Conservation (phyloP, 768 basidiomycete species). For the Pleurotus ostreatus region DNA sequence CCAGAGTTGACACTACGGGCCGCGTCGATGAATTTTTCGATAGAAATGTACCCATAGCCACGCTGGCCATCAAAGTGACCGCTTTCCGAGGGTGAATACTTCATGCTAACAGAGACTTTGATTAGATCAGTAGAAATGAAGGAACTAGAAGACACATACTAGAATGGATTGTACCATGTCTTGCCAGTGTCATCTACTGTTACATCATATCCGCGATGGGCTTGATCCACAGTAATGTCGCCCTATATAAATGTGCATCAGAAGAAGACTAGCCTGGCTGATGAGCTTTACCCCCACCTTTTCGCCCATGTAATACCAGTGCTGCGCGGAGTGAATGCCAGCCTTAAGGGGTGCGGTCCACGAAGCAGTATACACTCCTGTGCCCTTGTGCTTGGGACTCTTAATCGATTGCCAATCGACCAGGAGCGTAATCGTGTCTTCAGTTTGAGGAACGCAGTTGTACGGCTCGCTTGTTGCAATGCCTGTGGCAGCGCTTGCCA, state of each 20-base stretch:
- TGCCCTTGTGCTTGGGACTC: conserved; percentile 74
- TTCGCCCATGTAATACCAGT: conserved; percentile 95
- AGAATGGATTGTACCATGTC: conserved; percentile 86
- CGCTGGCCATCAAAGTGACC: conserved; percentile 94
- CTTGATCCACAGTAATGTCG: conserved; percentile 90
- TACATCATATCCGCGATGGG: conserved; percentile 89
- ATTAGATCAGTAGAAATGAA: conserved; percentile 4
- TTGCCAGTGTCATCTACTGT: conserved; percentile 84
- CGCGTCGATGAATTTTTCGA: conserved; percentile 90
- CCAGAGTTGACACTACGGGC: conserved; percentile 76
- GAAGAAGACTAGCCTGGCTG: not conserved
- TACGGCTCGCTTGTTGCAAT: conserved; percentile 89
- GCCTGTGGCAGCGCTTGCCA: conserved; percentile 86
- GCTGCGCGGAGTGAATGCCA: conserved; percentile 87
- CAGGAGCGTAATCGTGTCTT: conserved; percentile 92
- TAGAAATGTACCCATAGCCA: conserved; percentile 88
- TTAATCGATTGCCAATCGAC: conserved; percentile 89
- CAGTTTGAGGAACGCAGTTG: conserved; percentile 81
- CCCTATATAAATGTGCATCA: conserved; percentile 46
- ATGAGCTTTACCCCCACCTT: conserved; percentile 45
- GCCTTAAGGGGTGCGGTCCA: conserved; percentile 92
- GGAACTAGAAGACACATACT: conserved; percentile 46
- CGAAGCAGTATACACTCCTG: conserved; percentile 88
- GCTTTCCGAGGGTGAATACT: conserved; percentile 87
- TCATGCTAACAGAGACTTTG: conserved; percentile 60